phyloP scores from a whole-genome alignment of 306 rosid genomes.

The Hippophae rhamnoides region DNA sequence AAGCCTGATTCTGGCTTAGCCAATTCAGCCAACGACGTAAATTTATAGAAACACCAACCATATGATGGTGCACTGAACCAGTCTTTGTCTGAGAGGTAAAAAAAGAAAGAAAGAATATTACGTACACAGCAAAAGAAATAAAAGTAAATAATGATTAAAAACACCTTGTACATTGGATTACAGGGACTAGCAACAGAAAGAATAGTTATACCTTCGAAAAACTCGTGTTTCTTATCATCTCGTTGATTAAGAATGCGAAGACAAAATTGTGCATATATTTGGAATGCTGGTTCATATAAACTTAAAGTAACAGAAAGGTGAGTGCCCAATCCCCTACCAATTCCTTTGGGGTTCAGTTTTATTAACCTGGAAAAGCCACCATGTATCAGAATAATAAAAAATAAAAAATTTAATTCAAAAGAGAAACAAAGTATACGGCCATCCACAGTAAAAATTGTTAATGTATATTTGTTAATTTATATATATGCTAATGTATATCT shows the following conservation, averaged over 20 bases:
- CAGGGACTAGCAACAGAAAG: too few species aligned
- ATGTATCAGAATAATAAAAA: constrained; percentile 21
- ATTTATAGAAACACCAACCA: constrained; percentile 20
- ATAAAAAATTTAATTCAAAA: constrained; percentile 18
- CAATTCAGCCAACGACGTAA: constrained; percentile 16
- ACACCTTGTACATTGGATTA: neutral
- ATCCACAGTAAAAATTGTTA: neutral
- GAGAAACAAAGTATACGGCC: neutral
- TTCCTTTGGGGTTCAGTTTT: constrained; percentile 12
- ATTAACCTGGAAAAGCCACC: too few species aligned
- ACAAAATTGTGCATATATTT: constrained; percentile 29
- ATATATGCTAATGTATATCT: too few species aligned
- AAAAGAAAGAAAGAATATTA: neutral
- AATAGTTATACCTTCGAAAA: neutral
- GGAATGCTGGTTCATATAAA: constrained; percentile 20
- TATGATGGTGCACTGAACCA: constrained; percentile 33
- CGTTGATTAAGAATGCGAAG: constrained; percentile 34
- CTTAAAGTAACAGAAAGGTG: constrained; percentile 25
- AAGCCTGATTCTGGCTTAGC: constrained; percentile 19
- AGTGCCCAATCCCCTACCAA: constrained; percentile 15
- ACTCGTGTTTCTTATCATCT: constrained; percentile 13
- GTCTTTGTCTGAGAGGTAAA: constrained; percentile 23
- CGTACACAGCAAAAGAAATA: too few species aligned
- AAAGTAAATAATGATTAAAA: too few species aligned
- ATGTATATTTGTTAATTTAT: too few species aligned